Evolutionary conservation across 2,329 filamentous ascomycete genomes (phyloP), one percentile per base, ranked within the genome.

Genomic region (Davidsoniella virescens): DNA sequence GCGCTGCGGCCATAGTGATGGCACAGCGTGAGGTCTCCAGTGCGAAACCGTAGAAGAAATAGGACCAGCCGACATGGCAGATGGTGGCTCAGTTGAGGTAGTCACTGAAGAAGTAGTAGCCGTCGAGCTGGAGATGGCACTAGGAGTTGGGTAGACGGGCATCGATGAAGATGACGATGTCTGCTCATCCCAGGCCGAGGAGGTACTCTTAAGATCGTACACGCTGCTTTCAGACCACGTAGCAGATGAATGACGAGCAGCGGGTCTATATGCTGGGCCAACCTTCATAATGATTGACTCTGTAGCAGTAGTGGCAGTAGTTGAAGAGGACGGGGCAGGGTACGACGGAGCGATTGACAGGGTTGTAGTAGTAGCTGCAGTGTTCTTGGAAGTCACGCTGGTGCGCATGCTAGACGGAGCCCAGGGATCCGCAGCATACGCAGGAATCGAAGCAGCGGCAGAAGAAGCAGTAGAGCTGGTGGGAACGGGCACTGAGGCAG

Each of bases 361-460:
- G 10, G 39, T 10, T 14, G 26, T 9, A n/a, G 20, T 45, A 2
- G 12, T 10, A 1, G 42, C 18, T 8, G 33, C 33, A 3, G 23
- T 33, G 10, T 25, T 40, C 18, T 23, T 45, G 12, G 43, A 40
- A 6, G 23, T 29, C 14, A 44, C 49, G 23, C 41, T 50, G 16
- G 49, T 45, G 10, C 42, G 25, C 36, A 51, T 23, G 20, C 36
- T 46, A 40, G 43, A 45, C n/a, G 49, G 43, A 5, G 42, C 49
- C 42, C 43, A 44, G n/a, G 49, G 42, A 17, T 44, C 41, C 3
- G 26, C 20, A 18, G 49, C 43, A 33, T 33, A 33, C 10, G 16
- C 14, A 29, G 17, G 49, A 38, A 38, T 9, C 10, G 45, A 18
- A 9, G 26, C 12, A 17, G 44, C 14, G 6, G 23, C 4, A 12